phyloP scores from a whole-genome alignment of 2,329 filamentous ascomycete genomes.

The Neonectria neomacrospora region DNA sequence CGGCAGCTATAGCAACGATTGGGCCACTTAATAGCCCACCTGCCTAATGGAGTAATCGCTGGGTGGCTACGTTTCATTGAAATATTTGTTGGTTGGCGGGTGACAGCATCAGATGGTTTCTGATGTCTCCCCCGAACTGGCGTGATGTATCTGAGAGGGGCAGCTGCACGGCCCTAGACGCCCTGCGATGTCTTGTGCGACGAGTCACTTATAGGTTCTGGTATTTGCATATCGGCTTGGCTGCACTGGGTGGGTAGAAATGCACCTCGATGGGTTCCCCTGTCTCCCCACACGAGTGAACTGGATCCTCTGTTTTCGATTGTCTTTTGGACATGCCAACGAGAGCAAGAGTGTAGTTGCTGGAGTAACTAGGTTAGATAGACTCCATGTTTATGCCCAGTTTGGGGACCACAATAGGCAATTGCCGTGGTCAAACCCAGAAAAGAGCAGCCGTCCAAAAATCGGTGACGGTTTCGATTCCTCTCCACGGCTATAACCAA shows the following conservation, averaged over 20 bases:
- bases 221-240: not conserved
- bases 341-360: not conserved
- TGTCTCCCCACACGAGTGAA: not conserved
- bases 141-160: not conserved
- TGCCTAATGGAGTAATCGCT: not conserved
- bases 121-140: not conserved
- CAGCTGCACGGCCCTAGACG: too few species aligned
- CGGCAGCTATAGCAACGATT: not conserved
- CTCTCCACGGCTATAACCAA: not conserved
- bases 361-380: not conserved
- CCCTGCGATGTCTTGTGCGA: not conserved
- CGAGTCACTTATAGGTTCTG: not conserved
- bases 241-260: not conserved
- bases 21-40: not conserved
- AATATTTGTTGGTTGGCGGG: not conserved
- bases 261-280: not conserved
- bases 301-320: not conserved
- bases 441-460: too few species aligned
- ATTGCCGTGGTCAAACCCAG: too few species aligned
- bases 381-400: not conserved
- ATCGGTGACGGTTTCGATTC: not conserved
- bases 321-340: not conserved
- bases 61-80: not conserved
- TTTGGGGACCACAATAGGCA: not conserved
- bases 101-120: not conserved